phyloP scores from a whole-genome alignment of 2,329 filamentous ascomycete genomes.

The Akanthomyces dipterigenus region DNA sequence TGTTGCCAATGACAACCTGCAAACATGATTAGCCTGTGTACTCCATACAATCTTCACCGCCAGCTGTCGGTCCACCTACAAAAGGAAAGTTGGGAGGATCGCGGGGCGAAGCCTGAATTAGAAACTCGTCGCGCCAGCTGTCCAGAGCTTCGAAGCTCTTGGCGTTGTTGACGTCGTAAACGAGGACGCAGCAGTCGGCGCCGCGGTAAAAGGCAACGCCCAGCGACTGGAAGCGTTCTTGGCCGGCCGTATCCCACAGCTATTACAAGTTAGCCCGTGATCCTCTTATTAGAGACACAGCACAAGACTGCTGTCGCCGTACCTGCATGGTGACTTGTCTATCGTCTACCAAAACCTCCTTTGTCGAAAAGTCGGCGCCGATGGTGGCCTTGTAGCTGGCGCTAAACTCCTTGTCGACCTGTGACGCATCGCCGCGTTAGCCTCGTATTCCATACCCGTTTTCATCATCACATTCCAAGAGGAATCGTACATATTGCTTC shows the following conservation, averaged over 20 bases:
- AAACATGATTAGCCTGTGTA: slow-evolving; percentile 12
- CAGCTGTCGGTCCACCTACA: slow-evolving; percentile 49
- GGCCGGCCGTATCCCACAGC: slow-evolving; percentile 97
- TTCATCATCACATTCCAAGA: neutral
- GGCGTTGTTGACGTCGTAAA: slow-evolving; percentile 98
- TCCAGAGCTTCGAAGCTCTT: slow-evolving; percentile 99
- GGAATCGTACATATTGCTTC: slow-evolving; percentile 94
- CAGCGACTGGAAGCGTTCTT: slow-evolving; percentile 95
- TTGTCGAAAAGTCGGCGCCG: slow-evolving; percentile 95
- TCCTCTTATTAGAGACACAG: slow-evolving; percentile 11
- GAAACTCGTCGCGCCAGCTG: slow-evolving; percentile 96
- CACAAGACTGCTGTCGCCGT: slow-evolving; percentile 19
- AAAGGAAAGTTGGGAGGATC: slow-evolving; percentile 98
- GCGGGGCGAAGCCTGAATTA: slow-evolving; percentile 93
- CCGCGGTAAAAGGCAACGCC: slow-evolving; percentile 97
- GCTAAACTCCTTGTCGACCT: slow-evolving; percentile 99
- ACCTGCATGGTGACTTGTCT: slow-evolving; percentile 98
- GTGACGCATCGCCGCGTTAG: slow-evolving; percentile 13
- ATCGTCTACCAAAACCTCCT: slow-evolving; percentile 96
- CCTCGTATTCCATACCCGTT: neutral
- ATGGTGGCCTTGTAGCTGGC: slow-evolving; percentile 99
- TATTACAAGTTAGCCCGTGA: slow-evolving; percentile 28
- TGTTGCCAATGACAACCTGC: slow-evolving; percentile 93
- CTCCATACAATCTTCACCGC: too few species aligned
- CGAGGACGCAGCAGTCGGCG: slow-evolving; percentile 94